Evolutionary conservation across 164 flowering plant species (phyloP), one percentile per base, ranked within the genome.

Genomic region (Santalum album): DNA sequence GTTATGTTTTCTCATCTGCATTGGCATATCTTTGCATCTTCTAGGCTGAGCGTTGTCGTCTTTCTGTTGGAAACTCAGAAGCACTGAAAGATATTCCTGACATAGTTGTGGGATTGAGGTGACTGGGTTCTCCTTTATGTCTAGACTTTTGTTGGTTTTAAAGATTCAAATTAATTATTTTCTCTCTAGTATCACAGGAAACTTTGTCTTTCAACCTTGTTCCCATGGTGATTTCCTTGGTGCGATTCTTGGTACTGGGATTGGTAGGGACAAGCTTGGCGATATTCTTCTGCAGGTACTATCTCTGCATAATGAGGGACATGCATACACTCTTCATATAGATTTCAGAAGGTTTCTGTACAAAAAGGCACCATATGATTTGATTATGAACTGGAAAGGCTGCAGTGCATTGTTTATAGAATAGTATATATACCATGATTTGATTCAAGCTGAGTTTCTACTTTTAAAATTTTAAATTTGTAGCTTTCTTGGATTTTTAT

Each of bases 171-270:
- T 19, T 34, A 48, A 40, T 22, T 20, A 19, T 6, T 46, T 25
- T 54, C 55, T 38, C 58, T 65, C 55, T 76, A 91, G 98, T 71
- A 71, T 91, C 64, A 66, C 90, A 59, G 98, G 98, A 20, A 87
- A 87, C 69, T 91, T 91, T 65, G 63, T 65, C 23, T 88, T 84
- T 73, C 77, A 86, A 68, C 77, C 95, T 56, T 84, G 90, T 69
- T 80, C 88, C 62, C 96, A 88, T 77, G 95, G 96, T 50, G 90
- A 88, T 64, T 86, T 91, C 69, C 98, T 91, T 65, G 98, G 96
- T 21, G 64, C 98, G 53, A 79, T 88, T 71, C 94, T 91, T 60
- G 95, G 94, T 35, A 81, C 86, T 39, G 98, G 96, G 57, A 88
- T 91, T 61, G 72, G 81, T 20, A 79, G 98, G 63, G 95, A 86